These are phyloP conservation scores for Eimeria maxima DNA, from an alignment of 169 alveolate species.

Conservation along the genomic window DNA sequence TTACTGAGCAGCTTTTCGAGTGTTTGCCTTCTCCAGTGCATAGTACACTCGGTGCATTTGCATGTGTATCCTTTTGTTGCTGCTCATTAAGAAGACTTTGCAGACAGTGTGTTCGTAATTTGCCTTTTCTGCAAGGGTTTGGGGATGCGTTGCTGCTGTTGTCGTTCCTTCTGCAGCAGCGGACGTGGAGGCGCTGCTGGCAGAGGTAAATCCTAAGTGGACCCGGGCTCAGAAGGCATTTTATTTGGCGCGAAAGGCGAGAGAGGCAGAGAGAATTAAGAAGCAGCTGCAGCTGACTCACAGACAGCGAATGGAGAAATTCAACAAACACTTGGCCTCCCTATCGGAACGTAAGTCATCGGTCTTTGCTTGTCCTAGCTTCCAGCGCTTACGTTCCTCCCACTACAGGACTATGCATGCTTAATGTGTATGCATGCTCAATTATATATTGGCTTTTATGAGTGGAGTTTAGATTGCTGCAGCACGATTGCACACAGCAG, in stretches of 20 bases:
- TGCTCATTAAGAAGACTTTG: neutral
- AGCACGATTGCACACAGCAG: too few relatives aligned
- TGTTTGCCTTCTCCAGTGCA: neutral
- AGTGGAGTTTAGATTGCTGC: too few relatives aligned
- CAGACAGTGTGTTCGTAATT: neutral
- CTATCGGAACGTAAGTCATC: conserved; percentile 91
- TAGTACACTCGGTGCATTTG: neutral
- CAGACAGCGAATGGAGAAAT: conserved; percentile 92
- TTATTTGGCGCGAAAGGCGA: conserved; percentile 89
- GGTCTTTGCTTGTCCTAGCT: too few relatives aligned
- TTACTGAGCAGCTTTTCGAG: neutral
- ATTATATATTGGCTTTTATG: too few relatives aligned
- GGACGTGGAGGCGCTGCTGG: neutral
- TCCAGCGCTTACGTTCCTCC: too few relatives aligned
- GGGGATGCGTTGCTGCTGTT: neutral
- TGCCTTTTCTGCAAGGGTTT: neutral
- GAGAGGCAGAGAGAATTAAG: conserved; percentile 89
- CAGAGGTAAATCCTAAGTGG: conserved; percentile 40
- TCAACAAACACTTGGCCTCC: conserved; percentile 91
- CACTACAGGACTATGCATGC: too few relatives aligned
- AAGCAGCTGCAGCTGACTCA: conserved; percentile 90
- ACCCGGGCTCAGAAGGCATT: conserved; percentile 89
- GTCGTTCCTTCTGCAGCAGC: neutral
- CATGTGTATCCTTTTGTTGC: neutral
- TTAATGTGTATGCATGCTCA: too few relatives aligned